phyloP scores from a whole-genome alignment of 257 asterid genomes.

The Parsonsia alboflavescens region DNA sequence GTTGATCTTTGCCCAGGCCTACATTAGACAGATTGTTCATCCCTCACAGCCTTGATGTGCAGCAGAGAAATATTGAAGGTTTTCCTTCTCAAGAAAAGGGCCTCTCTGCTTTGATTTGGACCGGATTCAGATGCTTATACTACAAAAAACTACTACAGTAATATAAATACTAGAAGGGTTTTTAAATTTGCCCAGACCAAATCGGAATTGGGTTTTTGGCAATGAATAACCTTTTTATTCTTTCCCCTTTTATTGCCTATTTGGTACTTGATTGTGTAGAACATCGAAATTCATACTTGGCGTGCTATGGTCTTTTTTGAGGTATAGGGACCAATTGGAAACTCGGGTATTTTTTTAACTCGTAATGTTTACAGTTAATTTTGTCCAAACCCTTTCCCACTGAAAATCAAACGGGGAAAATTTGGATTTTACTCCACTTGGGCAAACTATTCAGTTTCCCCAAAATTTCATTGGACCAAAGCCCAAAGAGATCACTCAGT shows the following conservation, averaged over 20 bases:
- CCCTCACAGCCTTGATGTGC: neutral
- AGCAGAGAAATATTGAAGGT: neutral
- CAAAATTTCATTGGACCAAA: too few relatives aligned
- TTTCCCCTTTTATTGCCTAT: neutral
- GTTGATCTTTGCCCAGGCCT: constrained; percentile 7
- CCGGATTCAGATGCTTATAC: neutral
- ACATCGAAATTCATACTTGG: too few relatives aligned
- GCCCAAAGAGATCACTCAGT: too few relatives aligned
- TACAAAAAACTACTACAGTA: neutral
- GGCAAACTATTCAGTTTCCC: too few relatives aligned
- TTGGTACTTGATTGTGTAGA: too few relatives aligned
- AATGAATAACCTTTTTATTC: neutral
- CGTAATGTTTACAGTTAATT: too few relatives aligned
- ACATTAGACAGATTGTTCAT: constrained; percentile 36
- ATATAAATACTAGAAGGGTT: neutral
- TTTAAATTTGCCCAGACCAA: neutral
- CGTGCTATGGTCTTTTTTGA: neutral
- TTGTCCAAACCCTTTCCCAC: too few relatives aligned
- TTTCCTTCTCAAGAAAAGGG: neutral
- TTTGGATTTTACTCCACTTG: too few relatives aligned
- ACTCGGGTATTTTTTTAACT: neutral
- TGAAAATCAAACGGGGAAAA: too few relatives aligned
- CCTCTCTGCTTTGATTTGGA: neutral
- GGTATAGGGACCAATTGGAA: neutral
- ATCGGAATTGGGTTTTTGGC: too few relatives aligned